Evolutionary conservation across 106 monocot genomes (phyloP), one percentile per base, ranked within the genome.

Genomic region (Posidonia australis): DNA sequence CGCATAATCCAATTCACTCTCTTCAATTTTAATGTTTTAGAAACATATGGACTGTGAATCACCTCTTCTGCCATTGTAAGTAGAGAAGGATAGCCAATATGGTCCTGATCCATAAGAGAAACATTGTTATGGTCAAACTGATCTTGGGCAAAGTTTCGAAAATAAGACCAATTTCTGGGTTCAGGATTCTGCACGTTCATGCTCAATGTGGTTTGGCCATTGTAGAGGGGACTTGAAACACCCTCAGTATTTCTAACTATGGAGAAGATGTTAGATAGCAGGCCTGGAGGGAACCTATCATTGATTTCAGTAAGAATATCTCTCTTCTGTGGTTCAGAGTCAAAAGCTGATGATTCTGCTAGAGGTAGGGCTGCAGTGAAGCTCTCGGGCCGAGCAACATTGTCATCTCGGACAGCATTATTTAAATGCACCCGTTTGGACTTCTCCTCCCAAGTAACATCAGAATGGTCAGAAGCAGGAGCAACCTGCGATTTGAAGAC

Each of bases 41-140:
- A 73, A 9, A 60, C 60, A 49, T 73, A 74, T 49, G 84, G 14
- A 28, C 44, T 67, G 45, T 73, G 65, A 61, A 74, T 62, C 51
- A 61, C 79, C 42, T 67, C 73, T 54, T 75, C 76, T 61, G 56
- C 57, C 68, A 80, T 77, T 22, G 52, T 22, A 52, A 77, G 51
- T 42, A 46, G 30, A 81, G 70, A 51, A 54, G 70, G 48, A 55
- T 73, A 77, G 53, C 30, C 54, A 54, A 71, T 58, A 59, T 77
- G 74, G 48, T 92, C 84, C 67, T 87, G 86, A 68, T 86, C 91
- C 69, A 84, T 84, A 60, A 90, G 75, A 42, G 89, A 90, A 75
- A 80, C 66, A 68, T 80, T 81, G 46, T 86, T 86, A 3, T 69
- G 66, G 21, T 54, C 56, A 80, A 86, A 92, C 72, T 92, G 86